Evolutionary conservation across 1,139 yeast species (phyloP).

Genomic region (Yamadazyma friedrichii): DNA sequence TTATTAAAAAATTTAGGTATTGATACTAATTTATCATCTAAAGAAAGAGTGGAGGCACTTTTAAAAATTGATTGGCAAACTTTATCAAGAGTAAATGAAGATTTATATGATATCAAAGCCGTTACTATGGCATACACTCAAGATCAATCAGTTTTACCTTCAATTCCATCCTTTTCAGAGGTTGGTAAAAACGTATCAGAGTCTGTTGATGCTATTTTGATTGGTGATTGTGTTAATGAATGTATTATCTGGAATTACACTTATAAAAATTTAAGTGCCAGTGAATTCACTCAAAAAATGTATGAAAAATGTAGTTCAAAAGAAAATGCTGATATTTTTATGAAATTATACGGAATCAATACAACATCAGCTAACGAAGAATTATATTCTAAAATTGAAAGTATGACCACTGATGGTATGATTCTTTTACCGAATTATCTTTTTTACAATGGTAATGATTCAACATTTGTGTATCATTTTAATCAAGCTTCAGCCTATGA

Average conservation of each 20-base stretch:
- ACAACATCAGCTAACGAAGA: constrained; percentile 3
- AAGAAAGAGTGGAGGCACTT: constrained; percentile 11
- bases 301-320: constrained; percentile 1
- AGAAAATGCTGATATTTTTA: constrained; percentile 5
- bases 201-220: constrained; percentile 7
- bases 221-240: constrained; percentile 15
- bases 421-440: constrained; percentile 10
- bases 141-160: constrained; percentile 6
- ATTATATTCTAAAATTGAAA: constrained; percentile 5
- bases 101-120: constrained; percentile 9
- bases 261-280: constrained; percentile 10
- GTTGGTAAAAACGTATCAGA: constrained; percentile 7
- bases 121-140: constrained; percentile 16
- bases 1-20: constrained; percentile 11
- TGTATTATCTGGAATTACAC: constrained; percentile 14
- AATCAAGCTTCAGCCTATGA: constrained; percentile 12
- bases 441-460: constrained; percentile 8
- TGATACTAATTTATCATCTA: constrained; percentile 9
- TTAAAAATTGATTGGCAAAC: constrained; percentile 10
- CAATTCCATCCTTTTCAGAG: constrained; percentile 12
- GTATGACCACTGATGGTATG: constrained; percentile 10
- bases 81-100: constrained; percentile 10
- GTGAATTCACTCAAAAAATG: constrained; percentile 4
- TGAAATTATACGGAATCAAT: constrained; percentile 5
- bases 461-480: constrained; percentile 8